Conservation (phyloP, 306 rosid genomes). For the Cyclanthera cordifolia region DNA sequence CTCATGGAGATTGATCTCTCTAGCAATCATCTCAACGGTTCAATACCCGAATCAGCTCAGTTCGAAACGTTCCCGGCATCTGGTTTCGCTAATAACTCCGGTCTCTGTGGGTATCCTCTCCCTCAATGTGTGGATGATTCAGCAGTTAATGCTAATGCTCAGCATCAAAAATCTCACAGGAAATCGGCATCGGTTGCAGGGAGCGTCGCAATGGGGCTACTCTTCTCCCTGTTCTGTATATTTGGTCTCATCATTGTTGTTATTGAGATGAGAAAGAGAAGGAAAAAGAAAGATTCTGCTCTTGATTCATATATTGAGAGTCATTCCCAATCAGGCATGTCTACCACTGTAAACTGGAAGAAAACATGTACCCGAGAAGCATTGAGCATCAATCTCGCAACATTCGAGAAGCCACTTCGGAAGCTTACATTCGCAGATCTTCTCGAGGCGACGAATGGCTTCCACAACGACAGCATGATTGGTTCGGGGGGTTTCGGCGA, state of each 20-base stretch:
- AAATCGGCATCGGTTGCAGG: conserved; percentile 63
- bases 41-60: conserved; percentile 60
- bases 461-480: conserved; percentile 68
- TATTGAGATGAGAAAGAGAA: conserved; percentile 60
- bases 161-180: conserved; percentile 46
- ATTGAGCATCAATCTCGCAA: conserved; percentile 70
- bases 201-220: conserved; percentile 84
- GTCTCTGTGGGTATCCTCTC: conserved; percentile 81
- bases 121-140: conserved; percentile 24
- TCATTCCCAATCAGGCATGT: conserved; percentile 46
- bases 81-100: conserved; percentile 61
- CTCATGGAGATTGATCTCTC: conserved; percentile 73
- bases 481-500: conserved; percentile 92
- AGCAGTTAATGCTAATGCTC: conserved; percentile 11
- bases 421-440: conserved; percentile 90
- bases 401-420: conserved; percentile 75
- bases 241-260: conserved; percentile 61
- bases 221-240: conserved; percentile 70
- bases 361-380: conserved; percentile 68
- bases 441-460: conserved; percentile 78
- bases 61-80: conserved; percentile 57
- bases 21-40: conserved; percentile 44
- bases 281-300: conserved; percentile 59
- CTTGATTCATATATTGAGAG: conserved; percentile 51
- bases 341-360: conserved; percentile 50